Base-by-base conservation (phyloP, 2,329 filamentous ascomycete genomes). In the Arthrocladium fulminans region DNA sequence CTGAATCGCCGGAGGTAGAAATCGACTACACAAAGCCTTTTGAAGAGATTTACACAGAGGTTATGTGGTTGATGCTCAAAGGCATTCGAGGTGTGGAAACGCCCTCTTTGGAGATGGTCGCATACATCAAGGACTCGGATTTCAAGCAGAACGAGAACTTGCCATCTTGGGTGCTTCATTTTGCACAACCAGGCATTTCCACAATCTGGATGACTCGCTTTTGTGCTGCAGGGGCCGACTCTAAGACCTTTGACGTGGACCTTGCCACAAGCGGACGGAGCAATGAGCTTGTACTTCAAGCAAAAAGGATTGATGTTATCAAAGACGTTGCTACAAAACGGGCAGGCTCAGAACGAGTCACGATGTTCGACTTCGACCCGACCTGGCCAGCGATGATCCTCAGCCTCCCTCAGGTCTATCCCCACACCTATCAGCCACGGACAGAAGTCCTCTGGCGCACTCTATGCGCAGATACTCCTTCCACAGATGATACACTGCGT, bases 391-490 rank as follows among this genome's bases (percentile, higher is more conserved):
- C 51, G 24, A 15, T 54, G 7, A 32, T 47, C 7, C 35, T 51
- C 12, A 38, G 46, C 19, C 24, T 54, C 3, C 49, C 46, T 5
- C 38, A 43, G 3, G 29, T 41, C 17, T 54, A 54, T 22, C 9
- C 19, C 3, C 49, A 49, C 17, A 40, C 32, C 34, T 44, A 47
- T 10, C 49, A 50, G 20, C 32, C 15, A n/a, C 46, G 52, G 19
- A 51, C 49, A 2, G 50, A 54, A 34, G 52, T 23, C 1, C 44
- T 54, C 15, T 54, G 52, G 52, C 46, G 52, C 8, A 54, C 52
- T 2, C 24, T 52, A n/a, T 54, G 52, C 29, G 49, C 23, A 6
- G 41, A 54, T 32, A 37, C 51, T 9, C 32, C 41, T 20, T 19
- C 37, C n/a, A 44, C 39, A 4, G 15, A 40, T 12, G 37, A 40